Conservation (phyloP, 2,329 filamentous ascomycete genomes). For the Monascus ruber region DNA sequence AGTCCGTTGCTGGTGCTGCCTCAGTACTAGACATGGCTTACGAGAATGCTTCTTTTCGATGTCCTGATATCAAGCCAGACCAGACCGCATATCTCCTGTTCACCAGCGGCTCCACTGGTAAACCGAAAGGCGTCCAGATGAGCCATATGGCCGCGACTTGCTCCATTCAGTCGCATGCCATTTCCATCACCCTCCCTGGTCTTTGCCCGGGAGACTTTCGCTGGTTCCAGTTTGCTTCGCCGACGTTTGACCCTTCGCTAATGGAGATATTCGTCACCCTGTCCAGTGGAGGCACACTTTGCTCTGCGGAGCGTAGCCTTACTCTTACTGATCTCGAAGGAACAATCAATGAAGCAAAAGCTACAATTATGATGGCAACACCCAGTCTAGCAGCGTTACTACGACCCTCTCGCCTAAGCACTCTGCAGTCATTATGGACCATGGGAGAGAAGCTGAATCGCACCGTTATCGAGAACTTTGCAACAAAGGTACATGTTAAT, state of each 20-base stretch:
- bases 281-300: constrained; percentile 23
- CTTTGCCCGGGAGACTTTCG: constrained; percentile 13
- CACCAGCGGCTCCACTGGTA: constrained; percentile 25
- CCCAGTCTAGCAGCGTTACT: constrained; percentile 27
- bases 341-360: constrained; percentile 16
- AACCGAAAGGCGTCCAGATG: constrained; percentile 23
- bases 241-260: constrained; percentile 22
- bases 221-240: constrained; percentile 29
- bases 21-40: not conserved
- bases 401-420: constrained; percentile 13
- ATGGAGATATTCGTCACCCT: constrained; percentile 22
- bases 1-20: constrained; percentile 2
- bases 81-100: constrained; percentile 23
- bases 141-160: constrained; percentile 20
- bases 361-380: constrained; percentile 29
- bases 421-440: constrained; percentile 19
- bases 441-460: constrained; percentile 25
- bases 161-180: constrained; percentile 19
- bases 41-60: not conserved
- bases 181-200: constrained; percentile 12
- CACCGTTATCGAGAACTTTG: constrained; percentile 22
- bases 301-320: constrained; percentile 18
- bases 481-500: constrained; percentile 1
- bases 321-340: constrained; percentile 18
- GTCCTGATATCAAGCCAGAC: constrained; percentile 6